Evolutionary conservation across 441 rosid species (phyloP), one percentile per base, ranked within the genome.

Genomic region (Pelargonium australe): DNA sequence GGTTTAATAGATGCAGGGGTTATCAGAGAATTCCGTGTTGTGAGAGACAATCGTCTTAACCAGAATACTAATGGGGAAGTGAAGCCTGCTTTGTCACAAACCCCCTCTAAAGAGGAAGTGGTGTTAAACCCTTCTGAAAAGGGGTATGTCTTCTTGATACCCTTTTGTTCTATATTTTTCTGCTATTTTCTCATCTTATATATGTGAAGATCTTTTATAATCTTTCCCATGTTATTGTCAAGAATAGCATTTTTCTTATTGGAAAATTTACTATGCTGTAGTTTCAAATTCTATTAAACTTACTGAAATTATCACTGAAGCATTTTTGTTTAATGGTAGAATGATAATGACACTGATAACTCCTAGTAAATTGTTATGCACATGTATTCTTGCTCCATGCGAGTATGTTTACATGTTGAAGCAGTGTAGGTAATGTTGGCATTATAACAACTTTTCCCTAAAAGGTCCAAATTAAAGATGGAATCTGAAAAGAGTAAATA

Each of bases 21-120:
- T 62, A 87, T 40, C 78, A 83, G 83, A 81, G 89, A 85, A 84
- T 93, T 90, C 76, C 98, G 95, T 47, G 81, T 90, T 73, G 91
- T 90, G 70, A 84, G 87, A 70, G 96, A 93, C 82, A 90, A 90
- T 78, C 86, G 96, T 78, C 80, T 85, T 69, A 87, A 75, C 66
- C 78, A 68, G 20, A 81, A 77, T 77, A 68, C 74, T 62, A 75
- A 65, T 75, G 73, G 61, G 71, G 92, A 89, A 67, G 55, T 44
- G 53, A 82, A 83, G 68, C 81, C 85, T 77, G 75, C 80, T 57
- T 68, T 73, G 31, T 76, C 60, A 20, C 82, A 76, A 64, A 69
- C 66, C 13, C 71, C 84, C 61, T 45, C 70, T 37, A 75, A 73
- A 17, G 85, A 80, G 68, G 77, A 78, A 61, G 79, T 72, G 43